A percentile compares a stretch with the other conserved stretches of the same genome.
Evolutionary conservation across 164 flowering plant genomes (phyloP).

Genomic region (Nymphaea colorata): DNA sequence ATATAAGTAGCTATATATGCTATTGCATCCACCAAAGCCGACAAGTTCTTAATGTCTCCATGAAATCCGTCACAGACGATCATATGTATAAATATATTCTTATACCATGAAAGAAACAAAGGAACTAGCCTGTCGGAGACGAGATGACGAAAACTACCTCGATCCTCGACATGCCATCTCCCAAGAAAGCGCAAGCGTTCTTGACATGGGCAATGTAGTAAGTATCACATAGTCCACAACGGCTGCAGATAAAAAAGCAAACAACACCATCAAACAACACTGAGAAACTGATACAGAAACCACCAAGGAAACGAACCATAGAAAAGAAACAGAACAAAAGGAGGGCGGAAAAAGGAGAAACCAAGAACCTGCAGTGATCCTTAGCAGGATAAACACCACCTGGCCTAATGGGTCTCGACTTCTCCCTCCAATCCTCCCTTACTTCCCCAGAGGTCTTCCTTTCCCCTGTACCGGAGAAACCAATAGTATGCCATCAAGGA

Average conservation of each 20-base stretch:
- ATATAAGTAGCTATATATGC: too few species aligned
- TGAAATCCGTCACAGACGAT: neutral
- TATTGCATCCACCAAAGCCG: too few species aligned
- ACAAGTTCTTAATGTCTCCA: too few species aligned
- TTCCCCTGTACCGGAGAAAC: neutral
- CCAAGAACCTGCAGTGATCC: constrained; percentile 81
- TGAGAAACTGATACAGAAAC: neutral
- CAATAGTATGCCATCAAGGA: too few species aligned
- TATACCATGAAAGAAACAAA: neutral
- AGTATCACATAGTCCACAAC: constrained; percentile 84
- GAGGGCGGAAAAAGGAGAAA: neutral
- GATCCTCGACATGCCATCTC: constrained; percentile 95
- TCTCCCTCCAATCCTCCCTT: constrained; percentile 83
- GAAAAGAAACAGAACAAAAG: neutral
- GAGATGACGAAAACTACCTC: constrained; percentile 33
- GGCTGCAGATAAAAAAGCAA: constrained; percentile 25
- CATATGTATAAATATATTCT: neutral
- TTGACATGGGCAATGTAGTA: constrained; percentile 97
- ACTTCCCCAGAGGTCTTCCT: constrained; percentile 12
- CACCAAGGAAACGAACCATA: neutral
- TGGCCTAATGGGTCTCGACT: constrained; percentile 79
- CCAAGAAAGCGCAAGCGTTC: constrained; percentile 92
- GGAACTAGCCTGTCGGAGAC: too few species aligned
- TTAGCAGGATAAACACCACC: constrained; percentile 97
- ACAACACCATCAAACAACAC: neutral